phyloP scores from a whole-genome alignment of 2,329 filamentous ascomycete genomes.

The Bipolaris victoriae region DNA sequence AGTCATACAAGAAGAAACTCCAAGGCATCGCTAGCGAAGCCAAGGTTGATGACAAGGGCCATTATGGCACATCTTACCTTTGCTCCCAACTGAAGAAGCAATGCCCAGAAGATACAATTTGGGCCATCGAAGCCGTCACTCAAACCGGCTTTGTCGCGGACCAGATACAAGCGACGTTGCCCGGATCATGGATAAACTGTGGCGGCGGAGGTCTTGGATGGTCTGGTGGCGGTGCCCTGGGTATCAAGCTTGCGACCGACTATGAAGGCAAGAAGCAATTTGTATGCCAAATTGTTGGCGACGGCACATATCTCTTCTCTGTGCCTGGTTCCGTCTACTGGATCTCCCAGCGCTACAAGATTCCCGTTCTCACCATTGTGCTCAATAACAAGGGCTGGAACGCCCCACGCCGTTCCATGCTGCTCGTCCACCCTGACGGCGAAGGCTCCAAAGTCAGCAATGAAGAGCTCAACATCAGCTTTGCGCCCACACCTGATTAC shows the following conservation, averaged over 20 bases:
- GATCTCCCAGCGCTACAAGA: constrained; percentile 70
- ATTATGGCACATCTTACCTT: constrained; percentile 66
- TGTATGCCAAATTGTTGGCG: constrained; percentile 63
- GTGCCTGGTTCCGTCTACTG: constrained; percentile 71
- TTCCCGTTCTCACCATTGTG: constrained; percentile 70
- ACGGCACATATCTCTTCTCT: constrained; percentile 71
- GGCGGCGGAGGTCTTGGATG: constrained; percentile 81
- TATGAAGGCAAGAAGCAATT: constrained; percentile 51
- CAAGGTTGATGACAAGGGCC: constrained; percentile 65
- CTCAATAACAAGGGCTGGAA: constrained; percentile 77
- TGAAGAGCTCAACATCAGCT: constrained; percentile 70
- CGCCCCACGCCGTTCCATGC: constrained; percentile 65
- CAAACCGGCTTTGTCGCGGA: constrained; percentile 71
- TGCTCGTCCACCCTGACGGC: constrained; percentile 70
- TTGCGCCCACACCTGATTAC: constrained; percentile 70
- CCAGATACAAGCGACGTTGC: constrained; percentile 70
- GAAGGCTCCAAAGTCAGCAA: constrained; percentile 66
- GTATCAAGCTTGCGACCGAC: constrained; percentile 74
- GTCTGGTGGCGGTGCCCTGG: constrained; percentile 76
- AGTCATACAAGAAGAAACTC: constrained; percentile 65
- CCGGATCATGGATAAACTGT: constrained; percentile 80
- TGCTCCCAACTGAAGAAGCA: constrained; percentile 62
- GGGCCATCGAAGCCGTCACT: constrained; percentile 79
- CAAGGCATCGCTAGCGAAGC: constrained; percentile 64
- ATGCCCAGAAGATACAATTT: constrained; percentile 71